A percentile compares a stretch with the other conserved stretches of the same genome.
Conservation (phyloP, 2,329 filamentous ascomycete genomes). For the Trichophyton rubrum region DNA sequence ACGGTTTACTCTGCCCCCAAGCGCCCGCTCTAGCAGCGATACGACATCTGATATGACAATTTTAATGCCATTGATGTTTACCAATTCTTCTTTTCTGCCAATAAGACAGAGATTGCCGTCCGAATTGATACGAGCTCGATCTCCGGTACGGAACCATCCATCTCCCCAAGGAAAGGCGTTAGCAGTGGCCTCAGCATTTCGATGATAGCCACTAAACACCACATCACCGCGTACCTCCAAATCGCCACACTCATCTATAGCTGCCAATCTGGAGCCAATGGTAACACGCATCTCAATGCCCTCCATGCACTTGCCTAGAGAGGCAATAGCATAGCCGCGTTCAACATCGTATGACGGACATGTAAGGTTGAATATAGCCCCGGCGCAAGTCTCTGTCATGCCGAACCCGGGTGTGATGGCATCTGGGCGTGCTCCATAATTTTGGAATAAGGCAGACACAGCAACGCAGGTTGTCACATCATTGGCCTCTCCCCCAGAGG, state of each 20-base stretch:
- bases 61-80: slow-evolving; percentile 40
- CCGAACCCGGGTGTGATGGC: slow-evolving; percentile 35
- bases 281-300: slow-evolving; percentile 19
- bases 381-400: slow-evolving; percentile 45
- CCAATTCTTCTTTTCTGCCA: slow-evolving; percentile 33
- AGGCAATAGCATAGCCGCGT: slow-evolving; percentile 22
- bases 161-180: slow-evolving; percentile 14
- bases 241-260: slow-evolving; percentile 16
- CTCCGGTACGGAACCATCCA: slow-evolving; percentile 19
- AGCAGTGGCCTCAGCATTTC: slow-evolving; percentile 12
- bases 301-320: slow-evolving; percentile 23
- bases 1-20: background rate
- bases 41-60: slow-evolving; percentile 30
- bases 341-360: slow-evolving; percentile 33
- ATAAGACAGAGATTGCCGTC: slow-evolving; percentile 27
- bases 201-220: slow-evolving; percentile 17
- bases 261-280: slow-evolving; percentile 15
- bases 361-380: slow-evolving; percentile 32
- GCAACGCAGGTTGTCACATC: slow-evolving; percentile 24
- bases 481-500: slow-evolving; percentile 39
- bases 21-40: slow-evolving; percentile 25
- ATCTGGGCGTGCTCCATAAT: slow-evolving; percentile 9
- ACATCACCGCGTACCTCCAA: slow-evolving; percentile 28
- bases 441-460: background rate
- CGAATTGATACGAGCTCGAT: slow-evolving; percentile 21